Evolutionary conservation across 1,284 basidiomycete species (phyloP), one percentile per base, ranked within the genome.

Genomic region (Athelia psychrophila): DNA sequence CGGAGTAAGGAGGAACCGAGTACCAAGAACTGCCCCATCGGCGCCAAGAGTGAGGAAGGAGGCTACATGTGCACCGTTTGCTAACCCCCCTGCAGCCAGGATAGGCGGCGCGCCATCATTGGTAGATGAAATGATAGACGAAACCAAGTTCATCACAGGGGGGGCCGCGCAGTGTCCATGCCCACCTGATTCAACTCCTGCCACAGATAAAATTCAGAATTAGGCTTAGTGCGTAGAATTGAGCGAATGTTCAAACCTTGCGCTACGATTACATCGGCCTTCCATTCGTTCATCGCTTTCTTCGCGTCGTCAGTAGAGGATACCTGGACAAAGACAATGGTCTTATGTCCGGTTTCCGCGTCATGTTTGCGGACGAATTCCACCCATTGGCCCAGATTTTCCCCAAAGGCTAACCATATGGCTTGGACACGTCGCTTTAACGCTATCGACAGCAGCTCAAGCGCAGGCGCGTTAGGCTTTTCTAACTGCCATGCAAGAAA

Each of bases 101-200:
- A 91, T 60, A 1, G 79, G 79, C 0, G 81, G 80, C 3, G 69
- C 65, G 44, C 69, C 66, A 44, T 63, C 56, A 4, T 78, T 70
- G 9, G 80, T 55, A 15, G 66, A 65, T n/a, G 72, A 62, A 24
- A 82, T 64, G 57, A 88, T 73, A 49, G 75, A 70, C n/a, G 84
- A 76, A 49, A 90, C 60, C 32, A 91, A 68, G 19, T 76, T 78
- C 51, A 83, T 66, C 27, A 86, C 70, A 3, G 87, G 78, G 48
- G 81, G 78, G 18, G 85, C 79, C 44, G 73, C 62, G 44, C 65
- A 58, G 46, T 74, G 68, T 13, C 88, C 88, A 64, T 91, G 88
- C 32, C 88, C 89, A 4, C 89, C 89, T 32, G 86, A 77, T 69
- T 91, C 89, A 56, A 73, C 80, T 13, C 89, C 88, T 91, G 59